These are phyloP conservation scores for Clohesyomyces aquaticus DNA, from an alignment of 495 filamentous ascomycete species.

Conservation along the genomic window DNA sequence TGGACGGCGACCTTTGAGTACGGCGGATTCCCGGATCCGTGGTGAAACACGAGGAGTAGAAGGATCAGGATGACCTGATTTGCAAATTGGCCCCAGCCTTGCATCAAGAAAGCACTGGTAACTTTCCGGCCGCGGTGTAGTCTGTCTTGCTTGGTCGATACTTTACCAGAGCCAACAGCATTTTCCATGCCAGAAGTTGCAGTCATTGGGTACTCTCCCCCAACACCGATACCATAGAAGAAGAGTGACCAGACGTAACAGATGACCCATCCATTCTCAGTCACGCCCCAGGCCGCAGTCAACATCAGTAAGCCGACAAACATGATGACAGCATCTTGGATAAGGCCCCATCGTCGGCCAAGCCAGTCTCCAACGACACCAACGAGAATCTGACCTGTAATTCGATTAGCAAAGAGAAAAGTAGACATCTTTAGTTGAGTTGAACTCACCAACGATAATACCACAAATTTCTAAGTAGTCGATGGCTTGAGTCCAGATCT, in stretches of 20 bases:
- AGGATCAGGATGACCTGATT: slow-evolving; percentile 87
- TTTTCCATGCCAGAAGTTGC: slow-evolving; percentile 96
- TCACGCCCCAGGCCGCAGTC: slow-evolving; percentile 80
- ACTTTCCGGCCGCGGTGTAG: slow-evolving; percentile 92
- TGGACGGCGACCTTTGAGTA: slow-evolving; percentile 73
- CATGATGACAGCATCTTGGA: slow-evolving; percentile 93
- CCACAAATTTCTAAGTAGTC: slow-evolving; percentile 85
- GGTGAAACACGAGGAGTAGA: slow-evolving; percentile 78
- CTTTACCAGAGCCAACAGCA: slow-evolving; percentile 76
- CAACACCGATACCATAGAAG: slow-evolving; percentile 88
- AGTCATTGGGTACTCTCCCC: slow-evolving; percentile 94
- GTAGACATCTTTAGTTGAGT: not conserved
- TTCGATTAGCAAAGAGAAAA: slow-evolving; percentile 1
- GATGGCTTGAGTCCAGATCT: slow-evolving; percentile 74
- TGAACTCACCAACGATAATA: slow-evolving; percentile 79
- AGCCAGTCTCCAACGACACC: slow-evolving; percentile 65
- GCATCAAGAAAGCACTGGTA: slow-evolving; percentile 92
- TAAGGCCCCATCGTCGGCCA: slow-evolving; percentile 87
- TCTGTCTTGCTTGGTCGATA: slow-evolving; percentile 87
- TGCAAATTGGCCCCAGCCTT: slow-evolving; percentile 92
- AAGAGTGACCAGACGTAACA: slow-evolving; percentile 90
- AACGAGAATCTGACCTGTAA: slow-evolving; percentile 57
- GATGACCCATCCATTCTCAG: slow-evolving; percentile 86
- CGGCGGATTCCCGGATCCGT: slow-evolving; percentile 68
- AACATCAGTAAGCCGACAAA: slow-evolving; percentile 85